A percentile compares a stretch with the other conserved stretches of the same genome.
These are phyloP conservation scores for Hypoxylon rubiginosum DNA, from an alignment of 2,329 filamentous ascomycete species.

Conservation along the genomic window DNA sequence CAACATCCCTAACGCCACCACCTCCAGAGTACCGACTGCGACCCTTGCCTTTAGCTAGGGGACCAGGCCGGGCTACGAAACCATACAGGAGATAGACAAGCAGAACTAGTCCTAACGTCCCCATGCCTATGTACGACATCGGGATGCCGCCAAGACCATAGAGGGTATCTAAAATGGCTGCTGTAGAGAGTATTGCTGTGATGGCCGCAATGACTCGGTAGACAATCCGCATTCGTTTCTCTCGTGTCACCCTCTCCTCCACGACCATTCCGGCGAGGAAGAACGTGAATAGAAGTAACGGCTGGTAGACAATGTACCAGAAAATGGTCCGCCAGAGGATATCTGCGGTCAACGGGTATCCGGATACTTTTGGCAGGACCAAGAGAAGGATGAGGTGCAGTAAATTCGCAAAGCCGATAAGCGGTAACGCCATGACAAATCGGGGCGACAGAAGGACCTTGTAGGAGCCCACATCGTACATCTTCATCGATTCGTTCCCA, in stretches of 20 bases:
- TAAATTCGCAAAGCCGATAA: conserved; percentile 37
- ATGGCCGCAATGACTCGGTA: conserved; percentile 37
- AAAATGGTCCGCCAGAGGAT: conserved; percentile 40
- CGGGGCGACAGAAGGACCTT: conserved; percentile 37
- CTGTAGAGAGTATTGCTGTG: conserved; percentile 34
- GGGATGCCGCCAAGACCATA: conserved; percentile 46
- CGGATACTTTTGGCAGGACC: conserved; percentile 37
- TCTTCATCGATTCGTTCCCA: conserved; percentile 7
- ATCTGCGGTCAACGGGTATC: conserved; percentile 32
- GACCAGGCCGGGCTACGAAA: conserved; percentile 42
- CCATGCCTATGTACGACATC: conserved; percentile 48
- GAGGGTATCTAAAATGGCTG: conserved; percentile 42
- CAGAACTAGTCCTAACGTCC: conserved; percentile 37
- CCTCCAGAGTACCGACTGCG: conserved; percentile 30
- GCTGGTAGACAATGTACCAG: conserved; percentile 44
- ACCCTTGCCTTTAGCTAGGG: conserved; percentile 46
- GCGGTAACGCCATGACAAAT: conserved; percentile 37
- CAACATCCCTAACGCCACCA: conserved; percentile 33
- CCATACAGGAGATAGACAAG: conserved; percentile 45
- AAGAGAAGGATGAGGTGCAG: conserved; percentile 42
- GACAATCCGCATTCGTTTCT: conserved; percentile 25
- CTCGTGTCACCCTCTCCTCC: conserved; percentile 40
- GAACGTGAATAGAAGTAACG: conserved; percentile 43
- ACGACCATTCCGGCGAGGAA: conserved; percentile 46
- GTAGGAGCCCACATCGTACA: conserved; percentile 14